Base-by-base conservation (phyloP, 2,329 filamentous ascomycete species). In the Zymoseptoria passerinii region DNA sequence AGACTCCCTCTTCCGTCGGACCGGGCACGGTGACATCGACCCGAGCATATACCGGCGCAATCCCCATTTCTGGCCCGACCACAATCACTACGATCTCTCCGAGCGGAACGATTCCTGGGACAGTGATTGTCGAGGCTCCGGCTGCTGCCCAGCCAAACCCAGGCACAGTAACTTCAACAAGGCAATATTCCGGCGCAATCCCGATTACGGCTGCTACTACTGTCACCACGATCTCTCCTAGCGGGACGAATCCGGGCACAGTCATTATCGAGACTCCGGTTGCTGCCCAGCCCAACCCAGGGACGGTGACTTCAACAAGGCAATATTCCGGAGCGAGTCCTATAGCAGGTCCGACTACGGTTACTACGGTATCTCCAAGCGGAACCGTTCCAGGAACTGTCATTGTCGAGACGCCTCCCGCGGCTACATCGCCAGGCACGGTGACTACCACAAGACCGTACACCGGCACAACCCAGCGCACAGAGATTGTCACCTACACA, bases 21-120 rank as follows among this genome's bases (percentile, higher is more conserved):
- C 28, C 28, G 10, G 28, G 28, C 10, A 29, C 28, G 27, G 35
- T 52, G 7, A 57, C 58, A n/a, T 35, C 35, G 2, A 55, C 55
- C 8, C 23, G 51, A 40, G 8, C 48, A 3, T 60, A 58, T 44
- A 56, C 50, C 4, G 54, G 57, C 16, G 50, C 44, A 4, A 9
- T 16, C 8, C 50, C 57, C 2, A 56, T 58, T 35, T 7, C 20
- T 13, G 53, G 10, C 8, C 48, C 52, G 2, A 50, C 57, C 4
- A 59, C 58, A 5, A 50, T 48, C n/a, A 53, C 60, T 13, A 57
- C 52, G 9, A 40, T 59, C 54, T 4, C 28, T 51, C 57, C 60
- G 29, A 49, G 50, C 19, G 54, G 57, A 2, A 53, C 57, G 0
- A 16, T 16, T 35, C 28, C 49, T 29, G 59, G 56, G 4, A 59